Conservation (phyloP, 1,284 basidiomycete species). For the Ganoderma sinense region DNA sequence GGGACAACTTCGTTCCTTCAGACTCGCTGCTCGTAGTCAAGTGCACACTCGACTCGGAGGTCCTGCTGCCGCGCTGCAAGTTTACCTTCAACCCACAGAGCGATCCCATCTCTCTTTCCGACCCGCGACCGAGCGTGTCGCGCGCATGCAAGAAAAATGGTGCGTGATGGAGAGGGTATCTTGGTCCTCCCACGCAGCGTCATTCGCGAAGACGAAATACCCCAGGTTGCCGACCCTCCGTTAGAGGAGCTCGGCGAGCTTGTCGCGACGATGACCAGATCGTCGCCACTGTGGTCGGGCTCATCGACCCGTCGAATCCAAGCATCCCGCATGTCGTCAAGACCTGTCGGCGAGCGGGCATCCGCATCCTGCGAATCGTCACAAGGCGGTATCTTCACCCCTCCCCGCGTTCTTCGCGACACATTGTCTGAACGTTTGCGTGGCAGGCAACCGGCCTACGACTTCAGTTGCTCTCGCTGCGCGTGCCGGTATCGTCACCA, state of each 20-base stretch:
- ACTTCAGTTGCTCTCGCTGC: conserved; percentile 66
- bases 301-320: conserved; percentile 67
- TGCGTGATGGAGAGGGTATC: conserved; percentile 65
- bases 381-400: conserved; percentile 59
- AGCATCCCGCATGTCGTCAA: conserved; percentile 61
- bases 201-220: conserved; percentile 39
- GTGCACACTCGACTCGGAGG: conserved; percentile 67
- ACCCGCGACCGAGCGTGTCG: conserved; percentile 42
- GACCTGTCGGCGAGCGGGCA: conserved; percentile 61
- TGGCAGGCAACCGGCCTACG: conserved; percentile 53
- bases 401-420: no score
- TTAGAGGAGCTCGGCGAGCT: conserved; percentile 48
- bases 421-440: conserved; percentile 17
- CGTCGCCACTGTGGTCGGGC: conserved; percentile 65
- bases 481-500: conserved; percentile 64
- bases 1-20: conserved; percentile 40
- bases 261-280: conserved; percentile 50
- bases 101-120: conserved; percentile 41
- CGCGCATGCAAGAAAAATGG: conserved; percentile 55
- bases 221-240: conserved; percentile 40
- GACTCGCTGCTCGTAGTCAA: conserved; percentile 56
- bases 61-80: conserved; percentile 59
- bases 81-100: conserved; percentile 45
- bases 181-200: conserved; percentile 52
- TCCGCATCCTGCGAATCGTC: conserved; percentile 73